Conservation (phyloP, 176 grass and related monocot species). For the Carex scoparia region DNA sequence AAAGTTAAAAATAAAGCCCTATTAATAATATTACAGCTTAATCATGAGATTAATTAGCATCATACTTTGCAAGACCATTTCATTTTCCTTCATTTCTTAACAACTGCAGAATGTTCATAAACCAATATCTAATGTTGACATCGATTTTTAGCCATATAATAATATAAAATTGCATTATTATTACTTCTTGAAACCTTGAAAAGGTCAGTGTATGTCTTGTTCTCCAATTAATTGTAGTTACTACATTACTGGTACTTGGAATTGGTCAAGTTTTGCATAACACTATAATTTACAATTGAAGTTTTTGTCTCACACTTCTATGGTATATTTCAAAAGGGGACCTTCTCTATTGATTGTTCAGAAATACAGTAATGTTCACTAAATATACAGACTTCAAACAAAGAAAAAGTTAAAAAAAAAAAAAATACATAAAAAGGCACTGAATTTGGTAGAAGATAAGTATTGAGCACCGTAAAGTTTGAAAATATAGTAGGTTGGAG, state of each 20-base stretch:
- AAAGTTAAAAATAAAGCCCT: background rate
- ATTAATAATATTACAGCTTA: background rate
- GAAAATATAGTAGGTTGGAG: slow-evolving; percentile 69
- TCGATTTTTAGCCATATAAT: background rate
- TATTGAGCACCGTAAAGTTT: slow-evolving; percentile 44
- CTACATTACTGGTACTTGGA: no score
- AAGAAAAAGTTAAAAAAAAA: background rate
- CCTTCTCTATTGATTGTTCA: no score
- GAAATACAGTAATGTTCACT: background rate
- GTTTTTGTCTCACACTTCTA: no score
- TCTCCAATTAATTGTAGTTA: no score
- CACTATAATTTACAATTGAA: no score
- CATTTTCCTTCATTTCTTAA: background rate
- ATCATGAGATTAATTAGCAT: background rate
- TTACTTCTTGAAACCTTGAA: no score
- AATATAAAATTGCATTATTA: no score
- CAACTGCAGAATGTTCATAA: background rate
- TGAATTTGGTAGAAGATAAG: background rate
- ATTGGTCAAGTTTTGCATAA: no score
- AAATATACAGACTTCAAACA: background rate
- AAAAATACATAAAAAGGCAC: background rate
- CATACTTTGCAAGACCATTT: background rate
- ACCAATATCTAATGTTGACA: background rate
- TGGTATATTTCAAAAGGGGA: no score
- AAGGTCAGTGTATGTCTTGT: no score